phyloP scores from a whole-genome alignment of 2,329 filamentous ascomycete genomes.

The Penicillium janthinellum region DNA sequence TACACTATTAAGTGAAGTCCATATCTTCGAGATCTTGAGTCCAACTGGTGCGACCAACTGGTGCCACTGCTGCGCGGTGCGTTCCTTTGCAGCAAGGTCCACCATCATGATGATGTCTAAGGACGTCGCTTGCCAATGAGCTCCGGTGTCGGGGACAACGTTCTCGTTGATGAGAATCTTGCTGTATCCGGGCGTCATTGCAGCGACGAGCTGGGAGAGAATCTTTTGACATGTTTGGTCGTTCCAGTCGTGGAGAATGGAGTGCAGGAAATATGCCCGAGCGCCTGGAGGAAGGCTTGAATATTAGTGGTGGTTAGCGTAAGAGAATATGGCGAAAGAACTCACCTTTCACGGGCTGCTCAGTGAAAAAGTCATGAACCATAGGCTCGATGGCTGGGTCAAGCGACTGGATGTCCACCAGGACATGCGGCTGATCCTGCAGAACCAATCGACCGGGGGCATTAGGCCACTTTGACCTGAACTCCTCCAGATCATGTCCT shows the following conservation, averaged over 20 bases:
- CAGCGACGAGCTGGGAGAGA: constrained; percentile 29
- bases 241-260: constrained; percentile 40
- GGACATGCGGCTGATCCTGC: constrained; percentile 15
- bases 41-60: constrained; percentile 30
- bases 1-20: too few relatives aligned
- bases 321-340: too few relatives aligned
- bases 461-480: constrained; percentile 4
- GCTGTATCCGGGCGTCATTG: constrained; percentile 32
- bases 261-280: constrained; percentile 40
- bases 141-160: too few relatives aligned
- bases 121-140: constrained; percentile 17
- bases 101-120: constrained; percentile 49
- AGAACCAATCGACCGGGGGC: constrained; percentile 12
- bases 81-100: constrained; percentile 39
- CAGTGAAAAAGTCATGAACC: too few relatives aligned
- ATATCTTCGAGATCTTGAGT: too few relatives aligned
- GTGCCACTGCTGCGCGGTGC: constrained; percentile 45
- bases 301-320: too few relatives aligned
- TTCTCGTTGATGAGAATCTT: too few relatives aligned
- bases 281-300: constrained; percentile 30
- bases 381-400: not conserved
- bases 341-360: too few relatives aligned
- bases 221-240: constrained; percentile 37
- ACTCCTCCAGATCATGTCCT: too few relatives aligned
- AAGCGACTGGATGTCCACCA: constrained; percentile 6